phyloP scores from a whole-genome alignment of 192 early-diverging fungal species.

The Coemansia sp. region DNA sequence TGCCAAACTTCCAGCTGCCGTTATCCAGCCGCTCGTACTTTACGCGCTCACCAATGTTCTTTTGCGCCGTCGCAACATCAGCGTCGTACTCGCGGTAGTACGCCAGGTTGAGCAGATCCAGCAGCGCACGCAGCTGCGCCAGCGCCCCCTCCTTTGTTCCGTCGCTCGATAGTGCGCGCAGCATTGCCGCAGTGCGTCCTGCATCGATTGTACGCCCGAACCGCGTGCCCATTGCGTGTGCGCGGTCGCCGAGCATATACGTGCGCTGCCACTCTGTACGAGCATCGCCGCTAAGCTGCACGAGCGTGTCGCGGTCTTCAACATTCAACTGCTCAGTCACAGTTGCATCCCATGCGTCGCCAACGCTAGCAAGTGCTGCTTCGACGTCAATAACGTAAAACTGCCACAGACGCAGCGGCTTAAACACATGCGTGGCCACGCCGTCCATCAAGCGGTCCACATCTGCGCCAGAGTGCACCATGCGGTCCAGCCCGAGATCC shows the following conservation, averaged over 20 bases:
- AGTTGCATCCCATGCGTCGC: slow-evolving; percentile 38
- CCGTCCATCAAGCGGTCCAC: slow-evolving; percentile 65
- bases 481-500: slow-evolving; percentile 51
- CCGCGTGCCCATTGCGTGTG: slow-evolving; percentile 46
- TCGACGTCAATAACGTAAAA: slow-evolving; percentile 79
- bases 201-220: slow-evolving; percentile 34
- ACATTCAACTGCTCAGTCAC: neutral
- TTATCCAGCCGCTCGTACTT: slow-evolving; percentile 77
- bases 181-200: slow-evolving; percentile 27
- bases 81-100: slow-evolving; percentile 85
- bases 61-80: slow-evolving; percentile 66
- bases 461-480: slow-evolving; percentile 65
- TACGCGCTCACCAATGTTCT: slow-evolving; percentile 76
- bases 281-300: slow-evolving; percentile 17
- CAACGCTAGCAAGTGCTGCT: slow-evolving; percentile 38
- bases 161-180: slow-evolving; percentile 28
- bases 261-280: slow-evolving; percentile 41
- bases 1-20: slow-evolving; percentile 77
- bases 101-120: slow-evolving; percentile 87
- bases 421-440: slow-evolving; percentile 58
- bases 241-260: slow-evolving; percentile 52
- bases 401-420: slow-evolving; percentile 78
- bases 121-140: slow-evolving; percentile 57
- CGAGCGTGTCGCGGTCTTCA: slow-evolving; percentile 9
- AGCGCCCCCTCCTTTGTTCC: slow-evolving; percentile 31